Evolutionary conservation across 2,329 filamentous ascomycete genomes (phyloP), one percentile per base, ranked within the genome.

Genomic region (Penicillium oxalicum): DNA sequence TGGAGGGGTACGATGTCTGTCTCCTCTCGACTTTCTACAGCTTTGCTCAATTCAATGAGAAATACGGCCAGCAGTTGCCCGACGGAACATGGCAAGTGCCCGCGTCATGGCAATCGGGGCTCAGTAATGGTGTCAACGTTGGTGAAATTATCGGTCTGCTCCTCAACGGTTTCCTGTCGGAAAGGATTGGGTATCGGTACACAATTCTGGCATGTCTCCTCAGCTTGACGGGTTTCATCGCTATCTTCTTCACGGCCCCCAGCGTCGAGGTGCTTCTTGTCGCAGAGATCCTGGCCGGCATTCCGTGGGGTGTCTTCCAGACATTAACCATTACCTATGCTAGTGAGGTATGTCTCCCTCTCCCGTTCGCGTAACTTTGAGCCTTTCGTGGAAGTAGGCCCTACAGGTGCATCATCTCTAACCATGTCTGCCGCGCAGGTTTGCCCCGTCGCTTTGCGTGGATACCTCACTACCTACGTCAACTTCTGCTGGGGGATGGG

Each of bases 1-100:
- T 95, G 90, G 89, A 95, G 69, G 88, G 87, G 28, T 94, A 91
- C 71, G 88, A 95, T 63, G 77, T 93, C 50, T 84, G 81, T 60
- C 74, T 94, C 44, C 81, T 91, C 60, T 88, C 85, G 73, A 91
- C 90, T 69, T 89, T 93, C 64, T 91, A 81, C 71, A 70, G 61
- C 55, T 71, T 72, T 46, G 58, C 61, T 1, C 61, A 66, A 43
- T 74, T 73, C 57, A 70, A 68, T 43, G 52, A 52, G 37, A 73
- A 72, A 44, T 74, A 74, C 48, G 71, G 70, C 25, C 59, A 61
- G 46, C 41, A 50, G 45, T 40, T 61, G 43, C 32, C 56, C 3
- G 40, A 70, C 49, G 70, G 68, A 0, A 44, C 52, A 9, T 72
- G 71, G 52, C 59, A 71, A 53, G 65, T 73, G 25, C 61, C 68